Evolutionary conservation across 495 filamentous ascomycete genomes (phyloP).

Genomic region (Lentithecium fluviatile): DNA sequence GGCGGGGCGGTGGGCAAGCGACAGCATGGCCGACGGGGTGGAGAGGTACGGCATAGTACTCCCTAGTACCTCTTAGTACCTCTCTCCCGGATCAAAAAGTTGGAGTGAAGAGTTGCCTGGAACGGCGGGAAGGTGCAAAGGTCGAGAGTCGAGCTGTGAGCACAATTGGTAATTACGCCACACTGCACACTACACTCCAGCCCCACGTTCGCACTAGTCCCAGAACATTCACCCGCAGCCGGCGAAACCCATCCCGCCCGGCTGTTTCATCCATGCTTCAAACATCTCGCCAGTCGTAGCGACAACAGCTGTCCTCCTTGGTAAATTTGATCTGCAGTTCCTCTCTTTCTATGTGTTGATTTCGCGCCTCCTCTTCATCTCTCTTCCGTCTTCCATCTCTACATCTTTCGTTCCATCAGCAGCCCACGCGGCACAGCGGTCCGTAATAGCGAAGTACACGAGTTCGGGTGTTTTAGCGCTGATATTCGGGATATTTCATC

Average conservation of each 20-base stretch:
- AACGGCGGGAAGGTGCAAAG: background rate
- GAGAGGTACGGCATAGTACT: conserved; percentile 20
- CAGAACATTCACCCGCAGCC: background rate
- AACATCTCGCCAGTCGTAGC: conserved; percentile 10
- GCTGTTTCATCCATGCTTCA: conserved; percentile 32
- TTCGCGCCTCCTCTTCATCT: conserved; percentile 2
- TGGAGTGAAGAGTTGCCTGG: too few relatives aligned
- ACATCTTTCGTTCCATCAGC: background rate
- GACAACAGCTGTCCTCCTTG: conserved; percentile 26
- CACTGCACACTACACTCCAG: too few relatives aligned
- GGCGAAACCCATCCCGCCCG: conserved; percentile 5
- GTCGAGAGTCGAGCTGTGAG: background rate
- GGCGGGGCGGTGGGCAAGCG: background rate
- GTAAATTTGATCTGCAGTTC: background rate
- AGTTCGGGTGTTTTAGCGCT: background rate
- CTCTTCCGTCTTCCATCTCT: background rate
- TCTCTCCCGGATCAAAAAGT: too few relatives aligned
- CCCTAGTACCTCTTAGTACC: too few relatives aligned
- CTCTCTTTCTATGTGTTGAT: background rate
- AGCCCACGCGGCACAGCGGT: conserved; percentile 17
- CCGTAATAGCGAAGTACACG: background rate
- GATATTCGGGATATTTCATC: too few relatives aligned
- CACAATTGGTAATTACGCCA: background rate
- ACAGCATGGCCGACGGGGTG: background rate
- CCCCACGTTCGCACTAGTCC: too few relatives aligned